Evolutionary conservation across 495 filamentous ascomycete genomes (phyloP).

Genomic region (Aspergillus coremiiformis): DNA sequence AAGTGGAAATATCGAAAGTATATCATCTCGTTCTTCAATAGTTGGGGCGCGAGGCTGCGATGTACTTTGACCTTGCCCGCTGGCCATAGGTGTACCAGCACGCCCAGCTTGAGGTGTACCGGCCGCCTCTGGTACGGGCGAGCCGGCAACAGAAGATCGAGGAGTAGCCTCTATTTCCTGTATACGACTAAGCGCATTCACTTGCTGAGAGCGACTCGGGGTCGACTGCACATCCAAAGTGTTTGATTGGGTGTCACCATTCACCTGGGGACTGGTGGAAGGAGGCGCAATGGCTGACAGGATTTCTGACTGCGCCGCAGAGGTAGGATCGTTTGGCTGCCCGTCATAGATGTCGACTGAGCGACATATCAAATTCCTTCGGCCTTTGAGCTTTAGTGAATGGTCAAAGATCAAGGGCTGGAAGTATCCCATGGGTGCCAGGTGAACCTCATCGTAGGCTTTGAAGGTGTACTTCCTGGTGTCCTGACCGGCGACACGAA

Average conservation of each 20-base stretch:
- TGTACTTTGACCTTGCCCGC: constrained; percentile 13
- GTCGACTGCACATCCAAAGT: constrained; percentile 33
- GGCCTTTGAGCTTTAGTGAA: constrained; percentile 63
- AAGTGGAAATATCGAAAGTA: constrained; percentile 73
- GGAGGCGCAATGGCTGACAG: constrained; percentile 59
- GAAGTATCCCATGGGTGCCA: constrained; percentile 86
- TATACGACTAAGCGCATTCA: constrained; percentile 40
- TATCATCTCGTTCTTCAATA: constrained; percentile 66
- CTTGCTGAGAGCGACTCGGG: constrained; percentile 31
- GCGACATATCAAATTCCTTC: constrained; percentile 69
- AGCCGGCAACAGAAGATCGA: constrained; percentile 74
- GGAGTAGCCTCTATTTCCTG: constrained; percentile 62
- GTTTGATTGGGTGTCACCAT: constrained; percentile 25
- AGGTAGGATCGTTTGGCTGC: constrained; percentile 79
- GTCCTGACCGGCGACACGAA: constrained; percentile 78
- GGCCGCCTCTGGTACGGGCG: constrained; percentile 70
- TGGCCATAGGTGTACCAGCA: constrained; percentile 25
- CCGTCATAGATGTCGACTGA: constrained; percentile 93
- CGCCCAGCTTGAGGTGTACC: constrained; percentile 58
- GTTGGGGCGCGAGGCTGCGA: constrained; percentile 31
- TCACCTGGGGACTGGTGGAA: constrained; percentile 32
- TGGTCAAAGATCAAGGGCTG: constrained; percentile 82
- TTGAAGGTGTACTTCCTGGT: constrained; percentile 91
- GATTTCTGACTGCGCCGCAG: constrained; percentile 75
- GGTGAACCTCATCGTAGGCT: constrained; percentile 85